phyloP scores from a whole-genome alignment of 257 asterid genomes.

The Leonotis leonurus region DNA sequence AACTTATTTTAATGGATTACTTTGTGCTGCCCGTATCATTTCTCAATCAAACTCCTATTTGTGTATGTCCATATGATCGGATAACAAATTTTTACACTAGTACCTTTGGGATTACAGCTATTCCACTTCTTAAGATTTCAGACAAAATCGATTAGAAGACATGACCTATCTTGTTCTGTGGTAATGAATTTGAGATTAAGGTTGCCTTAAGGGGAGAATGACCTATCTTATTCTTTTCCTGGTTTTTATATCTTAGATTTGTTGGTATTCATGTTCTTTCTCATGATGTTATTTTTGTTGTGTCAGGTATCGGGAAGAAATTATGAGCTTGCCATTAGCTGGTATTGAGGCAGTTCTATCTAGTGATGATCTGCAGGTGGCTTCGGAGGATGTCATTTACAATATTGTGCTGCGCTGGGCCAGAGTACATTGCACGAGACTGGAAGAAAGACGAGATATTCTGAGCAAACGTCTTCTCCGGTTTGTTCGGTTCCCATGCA shows the following conservation, averaged over 20 bases:
- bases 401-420: constrained; percentile 80
- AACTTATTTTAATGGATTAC: neutral
- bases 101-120: neutral
- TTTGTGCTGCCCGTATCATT: neutral
- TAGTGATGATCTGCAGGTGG: constrained; percentile 68
- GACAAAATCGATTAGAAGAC: neutral
- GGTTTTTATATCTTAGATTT: neutral
- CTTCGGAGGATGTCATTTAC: constrained; percentile 79
- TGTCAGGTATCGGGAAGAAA: constrained; percentile 64
- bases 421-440: constrained; percentile 47
- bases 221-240: neutral
- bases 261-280: neutral
- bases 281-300: neutral
- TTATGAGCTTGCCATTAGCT: constrained; percentile 60
- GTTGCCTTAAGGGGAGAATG: neutral
- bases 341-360: constrained; percentile 70
- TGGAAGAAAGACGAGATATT: constrained; percentile 59
- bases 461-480: constrained; percentile 51
- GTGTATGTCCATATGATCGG: neutral
- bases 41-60: neutral
- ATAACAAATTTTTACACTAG: neutral
- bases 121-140: neutral
- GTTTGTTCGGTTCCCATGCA: constrained; percentile 73
- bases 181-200: too few relatives aligned
- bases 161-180: too few relatives aligned